Conservation (phyloP, 495 filamentous ascomycete species). For the Talaromyces thailandensis region DNA sequence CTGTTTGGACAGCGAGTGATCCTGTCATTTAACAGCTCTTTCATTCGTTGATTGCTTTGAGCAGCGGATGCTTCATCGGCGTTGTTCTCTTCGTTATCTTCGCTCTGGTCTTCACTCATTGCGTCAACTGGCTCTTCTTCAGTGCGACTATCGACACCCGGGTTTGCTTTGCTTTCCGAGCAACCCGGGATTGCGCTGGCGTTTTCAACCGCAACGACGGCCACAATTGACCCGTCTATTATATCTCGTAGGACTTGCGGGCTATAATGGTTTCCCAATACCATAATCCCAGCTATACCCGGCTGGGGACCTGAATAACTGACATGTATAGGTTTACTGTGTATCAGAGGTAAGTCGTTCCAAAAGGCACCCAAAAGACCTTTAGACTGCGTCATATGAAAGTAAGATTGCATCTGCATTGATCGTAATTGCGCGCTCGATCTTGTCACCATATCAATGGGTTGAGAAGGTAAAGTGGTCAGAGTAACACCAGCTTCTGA, state of each 20-base stretch:
- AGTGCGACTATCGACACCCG: not conserved
- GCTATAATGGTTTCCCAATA: conserved; percentile 39
- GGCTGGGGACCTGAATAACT: conserved; percentile 41
- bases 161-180: not conserved
- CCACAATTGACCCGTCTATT: conserved; percentile 50
- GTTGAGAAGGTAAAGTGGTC: conserved; percentile 44
- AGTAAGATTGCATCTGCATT: conserved; percentile 79
- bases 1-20: conserved; percentile 25
- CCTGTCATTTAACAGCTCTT: conserved; percentile 9
- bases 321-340: conserved; percentile 43
- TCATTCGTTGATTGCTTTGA: not conserved
- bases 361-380: conserved; percentile 32
- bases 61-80: not conserved
- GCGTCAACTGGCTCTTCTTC: conserved; percentile 15
- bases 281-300: conserved; percentile 43
- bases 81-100: not conserved
- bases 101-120: conserved; percentile 6
- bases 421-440: conserved; percentile 61
- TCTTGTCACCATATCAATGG: conserved; percentile 51
- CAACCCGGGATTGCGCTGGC: conserved; percentile 20
- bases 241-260: conserved; percentile 40
- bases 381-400: conserved; percentile 43
- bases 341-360: conserved; percentile 37
- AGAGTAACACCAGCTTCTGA: conserved; percentile 23
- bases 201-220: conserved; percentile 44